Conservation (phyloP, 164 flowering plant genomes). For the Stephania yunnanensis region DNA sequence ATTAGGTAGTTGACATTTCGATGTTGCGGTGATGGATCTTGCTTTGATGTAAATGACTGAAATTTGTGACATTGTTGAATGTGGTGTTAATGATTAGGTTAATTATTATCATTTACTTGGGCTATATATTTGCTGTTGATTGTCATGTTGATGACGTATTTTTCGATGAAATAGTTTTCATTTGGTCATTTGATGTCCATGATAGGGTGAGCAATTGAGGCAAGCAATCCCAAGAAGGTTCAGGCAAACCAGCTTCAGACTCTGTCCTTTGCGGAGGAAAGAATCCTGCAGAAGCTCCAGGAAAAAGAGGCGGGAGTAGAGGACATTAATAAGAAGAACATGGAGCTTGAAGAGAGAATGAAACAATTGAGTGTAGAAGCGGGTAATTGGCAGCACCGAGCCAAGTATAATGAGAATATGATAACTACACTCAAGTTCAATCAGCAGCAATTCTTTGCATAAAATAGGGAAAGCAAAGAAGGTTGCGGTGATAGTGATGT, state of each 20-base stretch:
- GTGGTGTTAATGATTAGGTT: too few species aligned
- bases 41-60: not conserved
- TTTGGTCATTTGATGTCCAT: not conserved
- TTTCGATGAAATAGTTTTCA: too few species aligned
- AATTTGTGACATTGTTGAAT: too few species aligned
- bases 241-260: conserved; percentile 59
- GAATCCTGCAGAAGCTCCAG: conserved; percentile 52
- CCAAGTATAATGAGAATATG: conserved; percentile 62
- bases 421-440: conserved; percentile 53
- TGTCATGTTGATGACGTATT: too few species aligned
- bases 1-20: not conserved
- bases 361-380: conserved; percentile 55
- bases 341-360: conserved; percentile 60
- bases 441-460: conserved; percentile 62
- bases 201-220: conserved; percentile 62
- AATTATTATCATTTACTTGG: too few species aligned
- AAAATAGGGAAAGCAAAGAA: conserved; percentile 65
- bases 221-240: conserved; percentile 57
- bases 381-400: conserved; percentile 70
- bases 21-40: not conserved
- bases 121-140: too few species aligned
- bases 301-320: conserved; percentile 69
- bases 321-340: conserved; percentile 54
- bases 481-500: conserved; percentile 90
- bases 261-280: conserved; percentile 50